Conservation (phyloP, 2,329 filamentous ascomycete species). For the Ascochyta viciae-villosae region DNA sequence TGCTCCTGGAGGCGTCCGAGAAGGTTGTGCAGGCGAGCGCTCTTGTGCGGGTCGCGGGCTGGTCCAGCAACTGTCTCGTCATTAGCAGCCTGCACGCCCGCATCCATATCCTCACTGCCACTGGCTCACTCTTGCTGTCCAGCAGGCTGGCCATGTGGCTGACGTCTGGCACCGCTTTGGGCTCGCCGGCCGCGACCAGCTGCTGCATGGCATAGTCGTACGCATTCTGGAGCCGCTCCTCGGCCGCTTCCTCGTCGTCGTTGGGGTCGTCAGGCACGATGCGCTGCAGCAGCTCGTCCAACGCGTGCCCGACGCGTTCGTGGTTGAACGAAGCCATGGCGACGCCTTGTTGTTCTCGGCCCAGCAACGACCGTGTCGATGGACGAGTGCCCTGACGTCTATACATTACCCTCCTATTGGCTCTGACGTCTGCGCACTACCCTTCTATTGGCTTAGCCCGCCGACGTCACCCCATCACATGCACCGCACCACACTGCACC, state of each 20-base stretch:
- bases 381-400: neutral
- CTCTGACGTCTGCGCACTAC: no score
- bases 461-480: no score
- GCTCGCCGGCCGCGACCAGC: constrained; percentile 55
- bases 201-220: constrained; percentile 59
- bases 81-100: constrained; percentile 18
- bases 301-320: constrained; percentile 77
- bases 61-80: constrained; percentile 68
- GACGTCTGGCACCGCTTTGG: constrained; percentile 71
- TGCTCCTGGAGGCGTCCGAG: constrained; percentile 90
- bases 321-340: constrained; percentile 44
- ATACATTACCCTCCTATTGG: no score
- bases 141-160: constrained; percentile 94
- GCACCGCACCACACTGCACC: no score
- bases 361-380: constrained; percentile 6
- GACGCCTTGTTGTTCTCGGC: constrained; percentile 31
- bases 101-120: neutral
- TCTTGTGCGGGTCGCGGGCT: constrained; percentile 73
- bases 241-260: constrained; percentile 71
- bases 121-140: constrained; percentile 70
- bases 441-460: no score
- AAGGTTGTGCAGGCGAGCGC: constrained; percentile 84
- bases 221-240: constrained; percentile 72
- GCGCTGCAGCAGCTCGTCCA: constrained; percentile 79
- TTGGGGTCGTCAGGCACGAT: constrained; percentile 71